Conservation (phyloP, 495 filamentous ascomycete genomes). For the Penicillium canariense region DNA sequence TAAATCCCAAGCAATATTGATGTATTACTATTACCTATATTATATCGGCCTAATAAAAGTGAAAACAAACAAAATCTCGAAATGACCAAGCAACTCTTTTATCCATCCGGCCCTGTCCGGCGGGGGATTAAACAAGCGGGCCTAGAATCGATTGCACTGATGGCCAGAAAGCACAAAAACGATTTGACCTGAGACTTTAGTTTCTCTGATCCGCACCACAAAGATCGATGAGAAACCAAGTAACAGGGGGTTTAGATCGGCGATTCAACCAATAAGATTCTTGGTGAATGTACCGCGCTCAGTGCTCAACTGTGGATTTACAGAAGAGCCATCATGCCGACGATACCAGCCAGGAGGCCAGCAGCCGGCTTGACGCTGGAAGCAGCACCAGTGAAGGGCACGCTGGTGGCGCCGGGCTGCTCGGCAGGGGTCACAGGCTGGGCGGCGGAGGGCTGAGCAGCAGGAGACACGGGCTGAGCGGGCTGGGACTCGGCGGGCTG, state of each 20-base stretch:
- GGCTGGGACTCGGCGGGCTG: conserved; percentile 8
- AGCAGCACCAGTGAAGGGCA: conserved; percentile 35
- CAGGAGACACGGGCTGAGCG: conserved; percentile 4
- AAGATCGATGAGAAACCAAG: conserved; percentile 10
- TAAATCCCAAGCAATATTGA: conserved; percentile 3
- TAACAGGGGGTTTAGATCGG: neutral
- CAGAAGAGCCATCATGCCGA: conserved; percentile 41
- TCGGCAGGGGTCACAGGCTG: conserved; percentile 5
- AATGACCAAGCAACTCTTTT: conserved; percentile 28
- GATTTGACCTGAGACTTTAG: conserved; percentile 3
- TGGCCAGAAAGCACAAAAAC: conserved; percentile 8
- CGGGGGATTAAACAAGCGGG: conserved; percentile 13
- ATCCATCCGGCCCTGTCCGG: conserved; percentile 4
- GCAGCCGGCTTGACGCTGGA: conserved; percentile 34
- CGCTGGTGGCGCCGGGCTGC: conserved; percentile 9
- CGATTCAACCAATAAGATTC: neutral
- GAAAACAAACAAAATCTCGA: conserved; percentile 24
- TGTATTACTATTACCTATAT: conserved; percentile 30
- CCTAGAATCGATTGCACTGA: conserved; percentile 11
- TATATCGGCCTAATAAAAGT: conserved; percentile 12
- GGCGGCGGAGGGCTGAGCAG: neutral
- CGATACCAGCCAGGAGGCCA: conserved; percentile 38
- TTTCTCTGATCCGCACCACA: conserved; percentile 19
- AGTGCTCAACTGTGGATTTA: conserved; percentile 25
- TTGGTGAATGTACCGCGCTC: neutral